Conservation (phyloP, 768 basidiomycete species). For the Lactarius vividus region DNA sequence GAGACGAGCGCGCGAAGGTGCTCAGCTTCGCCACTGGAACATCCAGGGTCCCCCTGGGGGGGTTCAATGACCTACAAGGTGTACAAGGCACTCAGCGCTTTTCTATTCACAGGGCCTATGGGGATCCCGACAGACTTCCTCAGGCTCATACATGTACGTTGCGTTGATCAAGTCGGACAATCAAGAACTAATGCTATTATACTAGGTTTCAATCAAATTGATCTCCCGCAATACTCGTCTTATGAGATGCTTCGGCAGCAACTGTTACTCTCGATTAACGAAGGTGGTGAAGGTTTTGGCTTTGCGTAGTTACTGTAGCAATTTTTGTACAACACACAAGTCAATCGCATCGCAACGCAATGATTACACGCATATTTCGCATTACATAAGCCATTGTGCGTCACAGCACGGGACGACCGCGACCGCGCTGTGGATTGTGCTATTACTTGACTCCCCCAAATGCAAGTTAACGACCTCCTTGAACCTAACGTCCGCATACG, state of each 20-base stretch:
- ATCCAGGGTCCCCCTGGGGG: slow-evolving; percentile 89
- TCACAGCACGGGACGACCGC: not conserved
- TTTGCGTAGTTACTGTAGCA: slow-evolving; percentile 48
- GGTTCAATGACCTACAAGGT: slow-evolving; percentile 93
- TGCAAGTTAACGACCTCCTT: slow-evolving; percentile 39
- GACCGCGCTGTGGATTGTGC: not conserved
- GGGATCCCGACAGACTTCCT: slow-evolving; percentile 77
- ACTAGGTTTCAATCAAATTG: slow-evolving; percentile 90
- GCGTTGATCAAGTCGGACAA: slow-evolving; percentile 9
- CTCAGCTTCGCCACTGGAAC: slow-evolving; percentile 95
- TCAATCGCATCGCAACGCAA: not conserved
- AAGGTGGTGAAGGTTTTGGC: slow-evolving; percentile 95
- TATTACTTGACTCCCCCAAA: slow-evolving; percentile 20
- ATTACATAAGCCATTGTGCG: slow-evolving; percentile 15
- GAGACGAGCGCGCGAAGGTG: slow-evolving; percentile 95
- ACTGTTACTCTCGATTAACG: slow-evolving; percentile 87
- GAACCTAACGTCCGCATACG: slow-evolving; percentile 81
- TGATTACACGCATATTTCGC: not conserved
- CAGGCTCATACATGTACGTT: slow-evolving; percentile 86
- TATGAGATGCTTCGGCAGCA: slow-evolving; percentile 96
- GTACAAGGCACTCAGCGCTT: slow-evolving; percentile 93
- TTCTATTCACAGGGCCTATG: slow-evolving; percentile 93
- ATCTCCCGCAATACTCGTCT: slow-evolving; percentile 90
- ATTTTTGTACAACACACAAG: slow-evolving; percentile 9
- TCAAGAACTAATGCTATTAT: slow-evolving; percentile 18